These are phyloP conservation scores for Termitomyces sp. DNA, from an alignment of 768 basidiomycete genomes.

Conservation along the genomic window DNA sequence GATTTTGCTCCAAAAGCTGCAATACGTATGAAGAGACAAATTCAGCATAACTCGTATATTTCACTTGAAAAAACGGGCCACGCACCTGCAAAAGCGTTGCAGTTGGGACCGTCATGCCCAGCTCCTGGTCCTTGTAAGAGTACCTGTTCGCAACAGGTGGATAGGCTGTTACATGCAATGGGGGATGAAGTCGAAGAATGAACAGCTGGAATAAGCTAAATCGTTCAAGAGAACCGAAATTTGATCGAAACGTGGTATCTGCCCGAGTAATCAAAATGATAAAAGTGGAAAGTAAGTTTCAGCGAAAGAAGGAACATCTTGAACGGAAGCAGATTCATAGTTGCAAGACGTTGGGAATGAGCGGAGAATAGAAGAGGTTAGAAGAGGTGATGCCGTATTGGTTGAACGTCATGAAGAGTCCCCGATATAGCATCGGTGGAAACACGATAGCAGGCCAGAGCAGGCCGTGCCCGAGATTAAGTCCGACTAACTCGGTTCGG, in stretches of 20 bases:
- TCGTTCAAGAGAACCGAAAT: slow-evolving; percentile 1
- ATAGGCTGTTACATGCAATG: not conserved
- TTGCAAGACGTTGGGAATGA: not conserved
- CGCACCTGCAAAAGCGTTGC: not conserved
- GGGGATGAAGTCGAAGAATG: not conserved
- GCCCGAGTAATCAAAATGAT: slow-evolving; percentile 6
- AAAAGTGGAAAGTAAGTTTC: not conserved
- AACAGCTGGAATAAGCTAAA: not conserved
- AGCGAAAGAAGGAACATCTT: not conserved
- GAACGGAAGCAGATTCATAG: not conserved
- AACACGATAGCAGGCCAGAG: not conserved
- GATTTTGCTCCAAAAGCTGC: slow-evolving; percentile 19
- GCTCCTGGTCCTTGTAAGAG: not conserved
- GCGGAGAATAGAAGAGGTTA: not conserved
- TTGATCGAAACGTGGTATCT: slow-evolving; percentile 1
- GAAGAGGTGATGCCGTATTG: too few relatives aligned
- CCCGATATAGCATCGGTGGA: not conserved
- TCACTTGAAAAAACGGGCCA: not conserved
- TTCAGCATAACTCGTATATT: not conserved
- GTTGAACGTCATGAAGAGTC: too few relatives aligned
- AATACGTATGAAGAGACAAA: not conserved
- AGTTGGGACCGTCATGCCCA: not conserved
- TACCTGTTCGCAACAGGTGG: not conserved
- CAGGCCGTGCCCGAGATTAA: not conserved
- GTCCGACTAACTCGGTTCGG: not conserved